Percentiles rank a stretch among this genome's conserved stretches.
phyloP scores from a whole-genome alignment of 768 basidiomycete species.

The Macrolepiota dolichaula region DNA sequence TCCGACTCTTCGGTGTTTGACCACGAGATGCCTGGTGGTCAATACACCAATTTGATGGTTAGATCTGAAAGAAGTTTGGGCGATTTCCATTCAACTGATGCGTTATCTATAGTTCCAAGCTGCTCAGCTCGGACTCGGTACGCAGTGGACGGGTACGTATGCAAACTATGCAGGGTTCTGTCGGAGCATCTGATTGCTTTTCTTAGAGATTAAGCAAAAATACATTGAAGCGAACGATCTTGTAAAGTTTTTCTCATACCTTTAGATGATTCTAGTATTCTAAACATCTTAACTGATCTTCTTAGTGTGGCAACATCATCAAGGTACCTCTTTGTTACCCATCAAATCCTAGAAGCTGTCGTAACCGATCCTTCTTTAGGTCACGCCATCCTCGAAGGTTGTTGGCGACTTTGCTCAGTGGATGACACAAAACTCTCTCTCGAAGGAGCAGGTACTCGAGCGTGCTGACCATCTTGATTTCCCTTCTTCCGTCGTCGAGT shows the following conservation, averaged over 20 bases:
- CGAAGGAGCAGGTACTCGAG: conserved; percentile 81
- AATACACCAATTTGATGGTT: conserved; percentile 93
- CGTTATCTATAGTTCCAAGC: conserved; percentile 84
- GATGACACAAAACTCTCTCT: conserved; percentile 94
- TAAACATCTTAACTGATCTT: conserved; percentile 12
- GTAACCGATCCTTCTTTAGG: conserved; percentile 36
- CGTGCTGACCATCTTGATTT: conserved; percentile 92
- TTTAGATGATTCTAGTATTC: conserved; percentile 6
- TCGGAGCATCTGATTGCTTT: conserved; percentile 10
- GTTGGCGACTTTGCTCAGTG: conserved; percentile 99
- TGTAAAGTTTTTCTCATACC: conserved; percentile 40
- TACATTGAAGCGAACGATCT: conserved; percentile 98
- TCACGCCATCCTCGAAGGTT: conserved; percentile 98
- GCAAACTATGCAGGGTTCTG: conserved; percentile 11
- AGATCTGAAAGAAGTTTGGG: conserved; percentile 19
- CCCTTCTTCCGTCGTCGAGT: conserved; percentile 95
- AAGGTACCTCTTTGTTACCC: conserved; percentile 47
- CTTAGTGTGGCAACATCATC: conserved; percentile 92
- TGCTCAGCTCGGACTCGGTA: conserved; percentile 92
- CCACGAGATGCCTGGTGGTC: conserved; percentile 99
- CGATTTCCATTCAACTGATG: conserved; percentile 14
- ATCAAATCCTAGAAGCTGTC: not conserved
- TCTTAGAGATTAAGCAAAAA: conserved; percentile 90
- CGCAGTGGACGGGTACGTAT: conserved; percentile 82
- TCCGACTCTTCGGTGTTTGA: conserved; percentile 98